A percentile compares a stretch with the other conserved stretches of the same genome.
These are phyloP conservation scores for Mucor indicus DNA, from an alignment of 371 early-diverging fungal species.

Conservation along the genomic window DNA sequence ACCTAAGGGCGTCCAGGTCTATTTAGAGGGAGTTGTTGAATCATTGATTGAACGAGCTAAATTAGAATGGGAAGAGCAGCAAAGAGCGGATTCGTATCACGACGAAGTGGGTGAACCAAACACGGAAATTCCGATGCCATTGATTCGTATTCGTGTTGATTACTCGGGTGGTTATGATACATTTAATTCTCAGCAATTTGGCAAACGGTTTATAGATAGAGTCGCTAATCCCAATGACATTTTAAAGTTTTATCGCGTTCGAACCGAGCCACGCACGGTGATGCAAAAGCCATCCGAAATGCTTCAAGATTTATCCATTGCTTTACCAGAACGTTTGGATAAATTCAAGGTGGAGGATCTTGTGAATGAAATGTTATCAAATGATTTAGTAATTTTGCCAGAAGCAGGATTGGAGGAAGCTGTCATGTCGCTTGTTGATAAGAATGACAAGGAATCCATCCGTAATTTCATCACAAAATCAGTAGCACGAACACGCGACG, in stretches of 20 bases:
- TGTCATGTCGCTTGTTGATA: constrained; percentile 79
- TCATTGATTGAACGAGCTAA: constrained; percentile 67
- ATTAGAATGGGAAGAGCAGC: constrained; percentile 55
- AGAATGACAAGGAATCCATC: constrained; percentile 85
- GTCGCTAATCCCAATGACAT: constrained; percentile 97
- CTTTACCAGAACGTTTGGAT: constrained; percentile 66
- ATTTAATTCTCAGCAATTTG: constrained; percentile 85
- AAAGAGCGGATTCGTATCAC: constrained; percentile 4
- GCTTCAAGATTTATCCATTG: constrained; percentile 12
- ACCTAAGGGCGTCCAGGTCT: constrained; percentile 39
- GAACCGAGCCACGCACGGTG: not conserved
- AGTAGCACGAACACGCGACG: constrained; percentile 8
- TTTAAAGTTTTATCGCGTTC: constrained; percentile 62
- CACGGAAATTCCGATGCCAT: constrained; percentile 60
- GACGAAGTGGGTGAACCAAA: constrained; percentile 7
- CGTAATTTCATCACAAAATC: constrained; percentile 37
- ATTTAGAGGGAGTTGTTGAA: constrained; percentile 57
- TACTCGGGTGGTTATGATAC: constrained; percentile 81
- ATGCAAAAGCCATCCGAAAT: constrained; percentile 12
- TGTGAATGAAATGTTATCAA: constrained; percentile 68
- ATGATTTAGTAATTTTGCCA: constrained; percentile 69
- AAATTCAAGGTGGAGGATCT: constrained; percentile 70
- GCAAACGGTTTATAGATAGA: constrained; percentile 72
- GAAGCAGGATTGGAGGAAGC: constrained; percentile 81
- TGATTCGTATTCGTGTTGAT: constrained; percentile 83